Evolutionary conservation across 768 basidiomycete genomes (phyloP).

Genomic region (Polyporus arcularius): DNA sequence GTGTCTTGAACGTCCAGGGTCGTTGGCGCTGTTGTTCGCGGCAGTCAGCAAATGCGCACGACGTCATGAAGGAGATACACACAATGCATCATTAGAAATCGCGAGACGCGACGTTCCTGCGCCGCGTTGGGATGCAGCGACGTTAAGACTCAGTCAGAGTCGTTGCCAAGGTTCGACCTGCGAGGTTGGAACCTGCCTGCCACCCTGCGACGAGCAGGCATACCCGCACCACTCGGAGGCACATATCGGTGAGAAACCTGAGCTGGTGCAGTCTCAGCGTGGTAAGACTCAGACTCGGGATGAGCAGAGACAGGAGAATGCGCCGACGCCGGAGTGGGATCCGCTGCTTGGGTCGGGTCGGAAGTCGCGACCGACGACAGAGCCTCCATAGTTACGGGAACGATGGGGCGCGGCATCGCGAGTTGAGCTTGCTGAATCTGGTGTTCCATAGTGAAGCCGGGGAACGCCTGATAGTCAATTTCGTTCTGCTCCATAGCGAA

Average conservation of each 20-base stretch:
- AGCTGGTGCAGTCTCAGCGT: background rate
- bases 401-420: background rate
- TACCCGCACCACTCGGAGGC: conserved; percentile 9
- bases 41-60: background rate
- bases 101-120: background rate
- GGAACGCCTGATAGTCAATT: background rate
- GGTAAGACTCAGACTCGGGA: background rate
- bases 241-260: conserved; percentile 2
- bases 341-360: background rate
- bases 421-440: background rate
- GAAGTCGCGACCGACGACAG: background rate
- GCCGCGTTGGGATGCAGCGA: background rate
- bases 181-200: background rate
- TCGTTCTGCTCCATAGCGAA: background rate
- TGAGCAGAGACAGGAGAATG: background rate
- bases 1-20: background rate
- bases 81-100: background rate
- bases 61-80: background rate
- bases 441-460: background rate
- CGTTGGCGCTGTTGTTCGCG: background rate
- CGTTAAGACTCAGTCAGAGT: background rate
- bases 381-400: background rate
- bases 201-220: conserved; percentile 6
- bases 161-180: background rate
- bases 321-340: background rate